These are phyloP conservation scores for Cladobotryum protrusum DNA, from an alignment of 2,329 filamentous ascomycete genomes.

Conservation along the genomic window DNA sequence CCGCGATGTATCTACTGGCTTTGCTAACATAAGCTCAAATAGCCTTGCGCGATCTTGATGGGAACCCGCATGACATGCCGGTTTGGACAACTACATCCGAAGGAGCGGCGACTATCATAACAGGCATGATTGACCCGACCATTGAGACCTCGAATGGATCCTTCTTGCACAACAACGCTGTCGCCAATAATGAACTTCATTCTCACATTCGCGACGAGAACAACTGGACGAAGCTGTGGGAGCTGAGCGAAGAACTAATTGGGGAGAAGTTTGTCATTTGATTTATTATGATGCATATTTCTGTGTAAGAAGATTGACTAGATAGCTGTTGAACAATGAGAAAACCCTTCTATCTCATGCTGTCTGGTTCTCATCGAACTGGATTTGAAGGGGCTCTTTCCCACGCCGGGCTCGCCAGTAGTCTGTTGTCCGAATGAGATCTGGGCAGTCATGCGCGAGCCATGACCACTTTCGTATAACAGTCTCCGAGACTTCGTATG, in stretches of 20 bases:
- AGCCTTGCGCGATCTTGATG: conserved; percentile 6
- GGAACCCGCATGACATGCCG: conserved; percentile 2
- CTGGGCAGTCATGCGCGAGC: conserved; percentile 22
- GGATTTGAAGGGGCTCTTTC: not conserved
- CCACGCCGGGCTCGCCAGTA: conserved; percentile 4
- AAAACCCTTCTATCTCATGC: no score
- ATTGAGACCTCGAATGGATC: conserved; percentile 7
- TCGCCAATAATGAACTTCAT: conserved; percentile 9
- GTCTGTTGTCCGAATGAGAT: conserved; percentile 4
- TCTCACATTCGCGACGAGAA: conserved; percentile 26
- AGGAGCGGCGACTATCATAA: conserved; percentile 19
- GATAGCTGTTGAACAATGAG: no score
- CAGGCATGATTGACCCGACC: conserved; percentile 13
- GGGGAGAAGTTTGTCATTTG: not conserved
- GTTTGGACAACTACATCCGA: conserved; percentile 29
- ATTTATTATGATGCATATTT: no score
- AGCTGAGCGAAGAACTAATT: conserved; percentile 22
- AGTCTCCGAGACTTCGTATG: conserved; percentile 40
- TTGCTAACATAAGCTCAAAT: no score
- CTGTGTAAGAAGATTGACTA: no score
- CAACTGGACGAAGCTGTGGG: conserved; percentile 34
- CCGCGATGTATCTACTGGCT: no score
- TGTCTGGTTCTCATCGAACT: no score
- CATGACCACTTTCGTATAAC: conserved; percentile 40
- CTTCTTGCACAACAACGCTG: conserved; percentile 9